These are phyloP conservation scores for Blepharisma japonicum DNA, from an alignment of 73 alveolate genomes.

Conservation along the genomic window DNA sequence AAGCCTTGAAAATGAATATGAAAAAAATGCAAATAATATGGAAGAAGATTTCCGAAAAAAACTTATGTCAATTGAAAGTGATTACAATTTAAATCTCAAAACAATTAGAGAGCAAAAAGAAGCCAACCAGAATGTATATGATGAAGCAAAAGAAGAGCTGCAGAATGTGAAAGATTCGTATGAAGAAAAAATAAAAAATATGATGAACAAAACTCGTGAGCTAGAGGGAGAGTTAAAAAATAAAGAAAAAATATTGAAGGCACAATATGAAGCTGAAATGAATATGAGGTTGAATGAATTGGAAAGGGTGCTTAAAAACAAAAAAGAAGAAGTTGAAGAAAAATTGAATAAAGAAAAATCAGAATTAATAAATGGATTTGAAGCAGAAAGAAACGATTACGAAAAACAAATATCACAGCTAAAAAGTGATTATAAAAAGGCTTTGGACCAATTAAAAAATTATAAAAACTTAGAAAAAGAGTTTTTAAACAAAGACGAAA, in stretches of 20 bases:
- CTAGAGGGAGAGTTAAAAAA: background rate
- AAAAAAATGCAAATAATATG: constrained; percentile 7
- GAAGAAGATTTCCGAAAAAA: constrained; percentile 6
- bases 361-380: background rate
- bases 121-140: background rate
- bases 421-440: background rate
- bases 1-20: background rate
- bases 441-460: background rate
- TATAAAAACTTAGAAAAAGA: background rate
- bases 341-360: background rate
- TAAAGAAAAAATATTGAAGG: background rate
- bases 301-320: background rate
- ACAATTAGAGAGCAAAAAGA: background rate
- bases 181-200: background rate
- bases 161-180: background rate
- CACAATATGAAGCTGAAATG: background rate
- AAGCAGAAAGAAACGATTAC: constrained; percentile 6
- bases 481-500: background rate
- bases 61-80: background rate
- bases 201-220: background rate
- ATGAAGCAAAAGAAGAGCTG: background rate
- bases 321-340: constrained; percentile 9
- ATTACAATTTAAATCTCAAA: background rate
- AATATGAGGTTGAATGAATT: background rate
- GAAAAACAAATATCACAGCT: constrained; percentile 5